A percentile compares a stretch with the other conserved stretches of the same genome.
phyloP scores from a whole-genome alignment of 371 early-diverging fungal genomes.

The Saksenaea vasiformis region DNA sequence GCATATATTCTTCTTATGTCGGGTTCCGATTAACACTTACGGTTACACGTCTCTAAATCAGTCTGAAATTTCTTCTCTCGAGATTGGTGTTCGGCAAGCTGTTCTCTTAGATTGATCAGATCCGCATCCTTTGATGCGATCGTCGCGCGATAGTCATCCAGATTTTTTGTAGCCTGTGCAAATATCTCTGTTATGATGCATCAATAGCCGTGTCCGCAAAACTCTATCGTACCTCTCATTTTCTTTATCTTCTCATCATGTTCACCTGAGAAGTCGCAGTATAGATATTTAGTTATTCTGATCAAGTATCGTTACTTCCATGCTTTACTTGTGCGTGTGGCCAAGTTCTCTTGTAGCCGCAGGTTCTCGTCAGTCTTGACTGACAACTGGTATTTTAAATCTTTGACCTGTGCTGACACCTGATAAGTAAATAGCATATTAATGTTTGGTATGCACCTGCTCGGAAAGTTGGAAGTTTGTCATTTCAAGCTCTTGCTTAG shows the following conservation, averaged over 20 bases:
- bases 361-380: constrained; percentile 28
- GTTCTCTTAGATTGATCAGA: constrained; percentile 38
- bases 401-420: constrained; percentile 29
- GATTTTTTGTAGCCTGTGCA: constrained; percentile 61
- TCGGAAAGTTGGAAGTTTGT: constrained; percentile 37
- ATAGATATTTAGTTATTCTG: background rate
- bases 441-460: constrained; percentile 19
- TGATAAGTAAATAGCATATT: background rate
- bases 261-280: constrained; percentile 27
- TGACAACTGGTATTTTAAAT: constrained; percentile 40
- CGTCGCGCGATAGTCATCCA: constrained; percentile 60
- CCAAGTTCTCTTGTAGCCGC: constrained; percentile 31
- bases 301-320: background rate
- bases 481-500: constrained; percentile 12
- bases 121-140: constrained; percentile 57
- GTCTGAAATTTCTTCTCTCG: constrained; percentile 36
- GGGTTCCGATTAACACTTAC: constrained; percentile 27
- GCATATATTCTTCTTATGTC: background rate
- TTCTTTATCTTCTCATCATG: constrained; percentile 46
- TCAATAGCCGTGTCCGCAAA: background rate
- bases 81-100: constrained; percentile 41
- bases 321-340: constrained; percentile 31
- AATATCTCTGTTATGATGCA: constrained; percentile 44
- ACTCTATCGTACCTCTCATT: constrained; percentile 43
- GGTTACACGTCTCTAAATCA: constrained; percentile 33